These are phyloP conservation scores for Camellia sinensis DNA, from an alignment of 148 eudicot species.

Conservation along the genomic window DNA sequence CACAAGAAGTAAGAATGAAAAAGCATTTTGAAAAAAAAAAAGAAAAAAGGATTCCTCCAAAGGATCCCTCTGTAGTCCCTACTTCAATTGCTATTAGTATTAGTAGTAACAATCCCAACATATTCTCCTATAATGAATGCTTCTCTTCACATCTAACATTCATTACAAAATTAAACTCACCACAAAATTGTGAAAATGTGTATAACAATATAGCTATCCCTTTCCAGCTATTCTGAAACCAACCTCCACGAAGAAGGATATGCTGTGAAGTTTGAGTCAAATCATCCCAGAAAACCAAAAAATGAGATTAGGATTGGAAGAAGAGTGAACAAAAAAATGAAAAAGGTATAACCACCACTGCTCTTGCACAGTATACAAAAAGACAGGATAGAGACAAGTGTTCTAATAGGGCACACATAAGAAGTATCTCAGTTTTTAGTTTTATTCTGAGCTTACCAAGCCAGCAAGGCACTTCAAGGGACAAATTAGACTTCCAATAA, in stretches of 20 bases:
- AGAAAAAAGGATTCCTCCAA: not conserved
- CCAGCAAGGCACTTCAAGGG: not conserved
- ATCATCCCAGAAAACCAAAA: not conserved
- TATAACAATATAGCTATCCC: not conserved
- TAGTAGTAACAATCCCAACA: no score
- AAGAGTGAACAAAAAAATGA: no score
- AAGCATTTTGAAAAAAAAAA: no score
- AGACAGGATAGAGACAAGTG: not conserved
- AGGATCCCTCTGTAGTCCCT: not conserved
- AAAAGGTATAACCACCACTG: no score
- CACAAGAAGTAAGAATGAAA: no score
- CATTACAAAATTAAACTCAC: not conserved
- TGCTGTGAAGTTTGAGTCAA: not conserved
- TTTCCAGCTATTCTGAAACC: not conserved
- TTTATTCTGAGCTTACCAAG: not conserved
- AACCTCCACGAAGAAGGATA: conserved; percentile 1
- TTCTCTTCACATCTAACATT: no score
- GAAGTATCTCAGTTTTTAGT: not conserved
- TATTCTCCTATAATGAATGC: no score
- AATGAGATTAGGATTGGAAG: no score
- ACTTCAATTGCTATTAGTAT: not conserved
- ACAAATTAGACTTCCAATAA: not conserved
- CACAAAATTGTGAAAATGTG: not conserved
- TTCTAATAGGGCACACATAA: not conserved
- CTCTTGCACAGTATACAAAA: not conserved